These are phyloP conservation scores for Endocalyx cinctus DNA, from an alignment of 2,329 filamentous ascomycete species.

Conservation along the genomic window DNA sequence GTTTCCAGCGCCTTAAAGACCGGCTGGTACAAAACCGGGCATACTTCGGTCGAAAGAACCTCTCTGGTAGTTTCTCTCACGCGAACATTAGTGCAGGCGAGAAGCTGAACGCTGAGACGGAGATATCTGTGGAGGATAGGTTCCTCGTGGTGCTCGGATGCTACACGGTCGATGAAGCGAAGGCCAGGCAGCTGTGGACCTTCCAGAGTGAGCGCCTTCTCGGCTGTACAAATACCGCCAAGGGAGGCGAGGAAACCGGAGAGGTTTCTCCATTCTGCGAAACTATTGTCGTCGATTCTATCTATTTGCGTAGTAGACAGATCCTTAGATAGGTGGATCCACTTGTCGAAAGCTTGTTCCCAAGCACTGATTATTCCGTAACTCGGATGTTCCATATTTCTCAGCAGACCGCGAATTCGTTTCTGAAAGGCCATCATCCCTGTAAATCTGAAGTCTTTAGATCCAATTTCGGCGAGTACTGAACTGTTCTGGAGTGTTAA, in stretches of 20 bases:
- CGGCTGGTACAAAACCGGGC: slow-evolving; percentile 55
- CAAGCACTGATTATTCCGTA: slow-evolving; percentile 64
- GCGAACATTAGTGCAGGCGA: slow-evolving; percentile 59
- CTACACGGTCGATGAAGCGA: slow-evolving; percentile 60
- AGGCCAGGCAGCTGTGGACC: slow-evolving; percentile 53
- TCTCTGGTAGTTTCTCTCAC: slow-evolving; percentile 65
- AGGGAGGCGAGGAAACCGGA: slow-evolving; percentile 65
- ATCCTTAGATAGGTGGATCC: slow-evolving; percentile 60
- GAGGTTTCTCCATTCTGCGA: slow-evolving; percentile 65
- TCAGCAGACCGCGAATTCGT: slow-evolving; percentile 53
- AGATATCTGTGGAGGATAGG: slow-evolving; percentile 57
- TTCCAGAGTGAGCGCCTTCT: slow-evolving; percentile 52
- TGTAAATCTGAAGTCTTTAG: slow-evolving; percentile 61
- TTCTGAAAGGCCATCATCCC: slow-evolving; percentile 68
- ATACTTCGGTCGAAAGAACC: slow-evolving; percentile 61
- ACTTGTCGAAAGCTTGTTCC: slow-evolving; percentile 61
- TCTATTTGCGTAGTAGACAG: slow-evolving; percentile 51
- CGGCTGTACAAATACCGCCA: slow-evolving; percentile 60
- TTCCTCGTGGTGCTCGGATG: slow-evolving; percentile 56
- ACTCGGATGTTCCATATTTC: slow-evolving; percentile 58
- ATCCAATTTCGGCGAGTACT: slow-evolving; percentile 58
- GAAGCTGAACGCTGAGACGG: slow-evolving; percentile 58
- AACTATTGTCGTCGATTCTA: slow-evolving; percentile 47
- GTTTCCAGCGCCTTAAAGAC: slow-evolving; percentile 62
- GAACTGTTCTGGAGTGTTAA: slow-evolving; percentile 57